Evolutionary conservation across 805 yeast genomes (phyloP).

Genomic region (Maudiozyma saulgeensis): DNA sequence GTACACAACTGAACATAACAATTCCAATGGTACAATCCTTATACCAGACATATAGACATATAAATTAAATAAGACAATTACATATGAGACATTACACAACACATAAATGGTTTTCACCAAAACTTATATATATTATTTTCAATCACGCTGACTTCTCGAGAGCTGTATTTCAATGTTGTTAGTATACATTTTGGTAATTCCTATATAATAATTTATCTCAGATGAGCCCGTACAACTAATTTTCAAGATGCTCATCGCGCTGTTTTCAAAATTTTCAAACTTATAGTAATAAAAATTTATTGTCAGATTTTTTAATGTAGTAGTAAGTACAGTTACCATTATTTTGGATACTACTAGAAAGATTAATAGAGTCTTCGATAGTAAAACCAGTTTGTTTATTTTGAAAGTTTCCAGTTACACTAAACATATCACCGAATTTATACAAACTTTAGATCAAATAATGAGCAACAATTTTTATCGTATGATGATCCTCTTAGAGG

Average conservation of each 20-base stretch:
- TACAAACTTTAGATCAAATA: not conserved
- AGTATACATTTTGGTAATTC: too few relatives aligned
- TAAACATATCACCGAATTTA: too few relatives aligned
- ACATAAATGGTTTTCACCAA: not conserved
- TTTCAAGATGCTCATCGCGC: not conserved
- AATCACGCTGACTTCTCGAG: too few relatives aligned
- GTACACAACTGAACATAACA: conserved; percentile 9
- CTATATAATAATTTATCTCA: too few relatives aligned
- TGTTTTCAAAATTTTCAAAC: not conserved
- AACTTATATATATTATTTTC: too few relatives aligned
- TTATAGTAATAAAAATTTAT: too few relatives aligned
- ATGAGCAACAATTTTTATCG: conserved; percentile 18
- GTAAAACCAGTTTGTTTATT: not conserved
- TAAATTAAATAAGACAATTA: not conserved
- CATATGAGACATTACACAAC: not conserved
- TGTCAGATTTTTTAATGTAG: too few relatives aligned
- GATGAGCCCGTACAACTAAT: not conserved
- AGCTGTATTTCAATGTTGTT: too few relatives aligned
- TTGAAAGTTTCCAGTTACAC: not conserved
- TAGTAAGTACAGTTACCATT: too few relatives aligned
- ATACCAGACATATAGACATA: conserved; percentile 15
- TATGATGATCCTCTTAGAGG: conserved; percentile 26
- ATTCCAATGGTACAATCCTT: conserved; percentile 20
- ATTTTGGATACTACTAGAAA: too few relatives aligned
- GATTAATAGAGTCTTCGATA: too few relatives aligned